phyloP scores from a whole-genome alignment of 2,329 filamentous ascomycete species.

The Colletotrichum limetticola region DNA sequence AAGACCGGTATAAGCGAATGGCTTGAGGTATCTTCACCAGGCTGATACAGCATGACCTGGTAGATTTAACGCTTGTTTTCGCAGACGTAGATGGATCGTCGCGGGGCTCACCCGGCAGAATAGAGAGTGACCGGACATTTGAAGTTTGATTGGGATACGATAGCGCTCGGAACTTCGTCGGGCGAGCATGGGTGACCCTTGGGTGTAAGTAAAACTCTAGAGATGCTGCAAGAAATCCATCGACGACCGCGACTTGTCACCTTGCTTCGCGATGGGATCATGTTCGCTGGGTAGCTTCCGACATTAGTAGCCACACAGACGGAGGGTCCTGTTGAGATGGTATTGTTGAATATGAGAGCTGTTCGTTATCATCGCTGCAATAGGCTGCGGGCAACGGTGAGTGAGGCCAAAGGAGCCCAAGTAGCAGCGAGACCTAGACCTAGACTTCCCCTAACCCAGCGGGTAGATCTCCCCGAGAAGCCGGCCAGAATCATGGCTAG shows the following conservation, averaged over 20 bases:
- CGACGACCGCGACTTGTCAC: not conserved
- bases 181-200: constrained; percentile 8
- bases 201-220: not conserved
- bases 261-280: not conserved
- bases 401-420: not conserved
- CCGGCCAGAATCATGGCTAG: not conserved
- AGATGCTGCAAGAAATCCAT: not conserved
- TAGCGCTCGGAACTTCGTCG: not conserved
- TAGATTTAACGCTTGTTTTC: not conserved
- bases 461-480: constrained; percentile 26
- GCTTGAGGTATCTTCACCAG: not conserved
- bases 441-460: constrained; percentile 19
- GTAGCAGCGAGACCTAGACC: not conserved
- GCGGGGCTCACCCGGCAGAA: not conserved
- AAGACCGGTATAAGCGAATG: not conserved
- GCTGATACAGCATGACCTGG: not conserved
- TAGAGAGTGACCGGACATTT: constrained; percentile 13
- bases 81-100: not conserved
- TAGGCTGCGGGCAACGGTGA: not conserved
- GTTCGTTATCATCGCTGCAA: not conserved
- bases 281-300: not conserved
- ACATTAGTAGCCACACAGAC: not conserved
- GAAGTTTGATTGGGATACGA: not conserved
- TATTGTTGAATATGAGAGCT: not conserved
- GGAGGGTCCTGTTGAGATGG: too few species aligned